Conservation (phyloP, 768 basidiomycete genomes). For the Candolleomyces efflorescens region DNA sequence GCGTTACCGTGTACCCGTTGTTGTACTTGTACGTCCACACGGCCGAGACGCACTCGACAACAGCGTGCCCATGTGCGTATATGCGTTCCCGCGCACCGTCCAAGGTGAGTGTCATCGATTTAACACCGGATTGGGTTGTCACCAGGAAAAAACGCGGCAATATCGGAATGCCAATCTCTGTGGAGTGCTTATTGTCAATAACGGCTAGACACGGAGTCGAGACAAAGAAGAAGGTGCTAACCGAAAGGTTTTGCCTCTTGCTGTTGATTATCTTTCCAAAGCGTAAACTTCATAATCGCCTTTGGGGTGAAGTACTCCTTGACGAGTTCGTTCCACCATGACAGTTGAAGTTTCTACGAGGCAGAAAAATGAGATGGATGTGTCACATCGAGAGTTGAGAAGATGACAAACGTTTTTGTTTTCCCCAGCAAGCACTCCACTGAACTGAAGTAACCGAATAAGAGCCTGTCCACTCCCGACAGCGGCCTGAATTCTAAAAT, state of each 20-base stretch:
- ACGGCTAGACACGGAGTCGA: neutral
- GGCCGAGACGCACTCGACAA: constrained; percentile 70
- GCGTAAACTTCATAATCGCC: constrained; percentile 71
- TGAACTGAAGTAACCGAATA: constrained; percentile 64
- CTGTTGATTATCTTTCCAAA: constrained; percentile 84
- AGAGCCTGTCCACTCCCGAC: constrained; percentile 58
- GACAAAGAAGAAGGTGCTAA: constrained; percentile 30
- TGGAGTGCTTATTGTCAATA: neutral
- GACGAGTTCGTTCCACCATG: constrained; percentile 65
- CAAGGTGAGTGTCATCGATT: constrained; percentile 75
- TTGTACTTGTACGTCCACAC: constrained; percentile 80
- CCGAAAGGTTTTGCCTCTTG: constrained; percentile 83
- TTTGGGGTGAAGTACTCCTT: constrained; percentile 67
- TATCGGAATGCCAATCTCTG: constrained; percentile 79
- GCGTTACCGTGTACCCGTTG: constrained; percentile 75
- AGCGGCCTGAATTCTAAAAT: neutral
- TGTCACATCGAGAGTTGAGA: neutral
- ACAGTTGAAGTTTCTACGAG: constrained; percentile 53
- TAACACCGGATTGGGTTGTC: constrained; percentile 80
- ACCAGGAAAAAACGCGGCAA: constrained; percentile 83
- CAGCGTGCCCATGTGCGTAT: constrained; percentile 38
- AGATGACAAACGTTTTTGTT: constrained; percentile 38
- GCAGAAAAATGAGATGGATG: neutral
- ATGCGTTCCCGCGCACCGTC: constrained; percentile 73
- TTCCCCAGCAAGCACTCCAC: constrained; percentile 57